Percentiles rank a stretch among this genome's conserved stretches.
Conservation (phyloP, 306 rosid genomes). For the Prunus davidiana region DNA sequence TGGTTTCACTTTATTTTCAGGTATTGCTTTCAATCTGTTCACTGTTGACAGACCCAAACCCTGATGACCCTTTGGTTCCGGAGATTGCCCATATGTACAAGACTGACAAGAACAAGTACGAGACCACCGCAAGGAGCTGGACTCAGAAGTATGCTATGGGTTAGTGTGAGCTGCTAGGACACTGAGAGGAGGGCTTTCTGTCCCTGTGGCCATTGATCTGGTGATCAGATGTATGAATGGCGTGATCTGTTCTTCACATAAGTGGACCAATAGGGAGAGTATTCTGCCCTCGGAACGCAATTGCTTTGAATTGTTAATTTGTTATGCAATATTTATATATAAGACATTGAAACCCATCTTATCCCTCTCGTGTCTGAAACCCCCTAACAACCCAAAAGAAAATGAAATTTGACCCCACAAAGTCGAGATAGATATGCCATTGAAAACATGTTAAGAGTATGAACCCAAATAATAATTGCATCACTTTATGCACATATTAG, state of each 20-base stretch:
- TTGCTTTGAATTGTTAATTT: constrained; percentile 25
- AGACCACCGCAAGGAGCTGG: constrained; percentile 81
- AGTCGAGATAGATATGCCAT: too few relatives aligned
- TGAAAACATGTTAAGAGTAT: too few relatives aligned
- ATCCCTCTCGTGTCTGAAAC: not conserved
- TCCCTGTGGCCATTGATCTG: constrained; percentile 24
- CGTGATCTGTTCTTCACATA: constrained; percentile 23
- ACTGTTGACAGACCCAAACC: constrained; percentile 67
- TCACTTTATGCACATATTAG: too few relatives aligned
- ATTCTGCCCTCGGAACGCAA: constrained; percentile 29
- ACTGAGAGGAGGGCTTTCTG: constrained; percentile 27
- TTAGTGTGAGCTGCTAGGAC: constrained; percentile 21
- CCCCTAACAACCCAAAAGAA: too few relatives aligned
- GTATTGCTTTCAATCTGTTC: constrained; percentile 72
- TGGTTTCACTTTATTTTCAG: constrained; percentile 23
- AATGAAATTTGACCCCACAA: too few relatives aligned
- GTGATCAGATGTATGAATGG: constrained; percentile 20
- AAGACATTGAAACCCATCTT: constrained; percentile 1
- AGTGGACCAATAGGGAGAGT: constrained; percentile 23
- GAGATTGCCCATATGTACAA: constrained; percentile 82
- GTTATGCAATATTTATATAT: constrained; percentile 17
- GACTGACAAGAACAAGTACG: constrained; percentile 70
- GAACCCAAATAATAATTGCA: too few relatives aligned
- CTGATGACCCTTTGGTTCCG: constrained; percentile 75
- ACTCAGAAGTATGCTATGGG: constrained; percentile 84